phyloP scores from a whole-genome alignment of 805 yeast genomes.

The Kazachstania kunashirensis region DNA sequence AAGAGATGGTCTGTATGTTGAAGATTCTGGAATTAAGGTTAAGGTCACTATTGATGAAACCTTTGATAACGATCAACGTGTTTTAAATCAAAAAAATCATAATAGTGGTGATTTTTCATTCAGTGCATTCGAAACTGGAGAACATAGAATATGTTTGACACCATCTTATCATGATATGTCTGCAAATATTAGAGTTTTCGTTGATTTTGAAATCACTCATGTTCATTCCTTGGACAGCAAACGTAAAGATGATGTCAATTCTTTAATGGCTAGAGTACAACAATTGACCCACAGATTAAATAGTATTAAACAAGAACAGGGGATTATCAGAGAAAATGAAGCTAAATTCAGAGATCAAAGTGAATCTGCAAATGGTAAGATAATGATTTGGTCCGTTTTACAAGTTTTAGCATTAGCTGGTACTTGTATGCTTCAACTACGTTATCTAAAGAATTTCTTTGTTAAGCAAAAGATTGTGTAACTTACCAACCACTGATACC shows the following conservation, averaged over 20 bases:
- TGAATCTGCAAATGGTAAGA: constrained; percentile 65
- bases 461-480: constrained; percentile 78
- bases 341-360: constrained; percentile 66
- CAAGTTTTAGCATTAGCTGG: constrained; percentile 59
- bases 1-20: constrained; percentile 37
- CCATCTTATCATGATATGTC: constrained; percentile 35
- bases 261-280: constrained; percentile 46
- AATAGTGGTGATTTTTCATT: constrained; percentile 64
- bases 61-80: constrained; percentile 76
- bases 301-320: constrained; percentile 57
- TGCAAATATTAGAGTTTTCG: constrained; percentile 54
- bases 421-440: constrained; percentile 69
- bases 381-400: constrained; percentile 61
- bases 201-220: constrained; percentile 65
- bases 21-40: constrained; percentile 47
- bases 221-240: constrained; percentile 54
- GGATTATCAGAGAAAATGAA: constrained; percentile 56
- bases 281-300: constrained; percentile 48
- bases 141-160: constrained; percentile 72
- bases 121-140: constrained; percentile 76
- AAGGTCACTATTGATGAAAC: constrained; percentile 42
- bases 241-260: constrained; percentile 43
- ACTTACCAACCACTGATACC: too few species aligned
- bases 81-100: constrained; percentile 53
- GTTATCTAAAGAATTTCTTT: constrained; percentile 70